Evolutionary conservation across 169 alveolate species (phyloP), one percentile per base, ranked within the genome.

Genomic region (Sarcocystis neurona): DNA sequence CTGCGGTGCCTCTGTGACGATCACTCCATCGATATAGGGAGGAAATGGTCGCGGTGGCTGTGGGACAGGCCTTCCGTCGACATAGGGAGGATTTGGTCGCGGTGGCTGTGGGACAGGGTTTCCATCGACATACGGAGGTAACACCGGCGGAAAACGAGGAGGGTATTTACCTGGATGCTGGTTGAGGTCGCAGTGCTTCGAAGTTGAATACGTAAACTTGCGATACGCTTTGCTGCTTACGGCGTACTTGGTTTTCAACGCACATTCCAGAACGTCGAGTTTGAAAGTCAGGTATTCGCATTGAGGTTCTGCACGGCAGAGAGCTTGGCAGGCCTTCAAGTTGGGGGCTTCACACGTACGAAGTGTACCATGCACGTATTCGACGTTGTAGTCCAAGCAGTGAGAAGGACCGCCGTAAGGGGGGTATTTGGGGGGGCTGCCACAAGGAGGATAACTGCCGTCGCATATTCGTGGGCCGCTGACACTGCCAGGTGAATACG

Each of bases 391-490:
- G n/a, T n/a, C n/a, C n/a, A n/a, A n/a, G n/a, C n/a, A n/a, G n/a
- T n/a, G n/a, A n/a, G n/a, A n/a, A n/a, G n/a, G n/a, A n/a, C n/a
- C n/a, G n/a, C n/a, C 30, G 34, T 5, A 20, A 32, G 82, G 82
- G 12, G 82, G 82, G 39, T 41, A 72, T n/a, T 5, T 12, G 30
- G 82, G 82, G 5, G 75, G 75, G n/a, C n/a, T n/a, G n/a, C n/a
- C n/a, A n/a, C n/a, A n/a, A 63, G 75, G 37, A 10, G 56, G 82
- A 1, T 39, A 18, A 20, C 58, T 27, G 23, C 82, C 82, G n/a
- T 10, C 23, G 82, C 82, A 72, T 27, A 20, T 15, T 6, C 82
- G 53, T 48, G 82, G 82, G 53, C 82, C 82, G 56, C 82, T 72
- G 58, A 72, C 43, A 39, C 58, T 44, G 39, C 82, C 82, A 44